These are phyloP conservation scores for Ceratobasidium sp. DNA, from an alignment of 1,284 basidiomycete species.

Conservation along the genomic window DNA sequence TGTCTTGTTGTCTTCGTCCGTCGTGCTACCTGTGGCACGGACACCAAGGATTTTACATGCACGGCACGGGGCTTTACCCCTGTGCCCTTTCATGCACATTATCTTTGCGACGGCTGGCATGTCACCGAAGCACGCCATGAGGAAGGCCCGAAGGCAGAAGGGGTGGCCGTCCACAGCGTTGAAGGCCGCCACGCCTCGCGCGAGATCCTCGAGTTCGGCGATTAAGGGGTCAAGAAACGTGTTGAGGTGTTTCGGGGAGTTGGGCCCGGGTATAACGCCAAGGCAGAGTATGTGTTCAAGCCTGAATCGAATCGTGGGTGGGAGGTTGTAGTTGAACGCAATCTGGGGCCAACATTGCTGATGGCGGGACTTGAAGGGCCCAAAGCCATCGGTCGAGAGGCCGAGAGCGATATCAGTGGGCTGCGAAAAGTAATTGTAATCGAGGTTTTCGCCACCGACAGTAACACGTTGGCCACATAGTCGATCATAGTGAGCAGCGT, in stretches of 20 bases:
- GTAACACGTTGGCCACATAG: slow-evolving; percentile 18
- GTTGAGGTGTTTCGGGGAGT: slow-evolving; percentile 45
- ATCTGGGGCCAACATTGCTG: slow-evolving; percentile 54
- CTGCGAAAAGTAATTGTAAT: slow-evolving; percentile 54
- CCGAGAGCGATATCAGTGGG: slow-evolving; percentile 55
- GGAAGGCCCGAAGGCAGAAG: slow-evolving; percentile 46
- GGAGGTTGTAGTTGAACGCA: slow-evolving; percentile 49
- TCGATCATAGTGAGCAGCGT: slow-evolving; percentile 28
- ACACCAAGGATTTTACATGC: slow-evolving; percentile 41
- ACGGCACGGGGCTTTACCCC: slow-evolving; percentile 47
- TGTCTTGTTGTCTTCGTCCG: neutral
- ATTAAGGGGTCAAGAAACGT: slow-evolving; percentile 46
- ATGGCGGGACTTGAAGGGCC: slow-evolving; percentile 49
- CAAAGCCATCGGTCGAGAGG: slow-evolving; percentile 52
- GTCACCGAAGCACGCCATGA: slow-evolving; percentile 44
- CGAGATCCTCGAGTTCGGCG: slow-evolving; percentile 43
- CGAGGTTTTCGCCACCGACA: slow-evolving; percentile 49
- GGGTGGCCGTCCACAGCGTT: neutral
- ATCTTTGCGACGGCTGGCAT: slow-evolving; percentile 47
- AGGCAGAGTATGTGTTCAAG: slow-evolving; percentile 45
- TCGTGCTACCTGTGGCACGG: neutral
- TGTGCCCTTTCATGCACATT: slow-evolving; percentile 48
- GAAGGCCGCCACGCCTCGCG: slow-evolving; percentile 37
- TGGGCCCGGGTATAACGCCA: slow-evolving; percentile 48
- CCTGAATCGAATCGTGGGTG: slow-evolving; percentile 43